Evolutionary conservation across 768 basidiomycete genomes (phyloP).

Genomic region (Hygrophoropsis aurantiaca): DNA sequence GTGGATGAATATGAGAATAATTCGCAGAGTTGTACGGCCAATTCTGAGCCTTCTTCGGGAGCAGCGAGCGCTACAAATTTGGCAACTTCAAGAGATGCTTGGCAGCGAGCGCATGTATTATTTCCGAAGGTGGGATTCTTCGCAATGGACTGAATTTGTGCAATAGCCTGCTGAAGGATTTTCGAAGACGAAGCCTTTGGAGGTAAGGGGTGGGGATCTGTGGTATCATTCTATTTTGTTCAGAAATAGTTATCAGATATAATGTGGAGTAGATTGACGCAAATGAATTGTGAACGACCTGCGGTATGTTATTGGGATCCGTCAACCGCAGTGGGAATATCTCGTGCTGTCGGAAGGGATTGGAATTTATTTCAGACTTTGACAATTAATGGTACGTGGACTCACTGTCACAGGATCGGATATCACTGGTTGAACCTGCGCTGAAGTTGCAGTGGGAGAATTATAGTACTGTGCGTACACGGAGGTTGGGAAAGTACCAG

Average conservation of each 20-base stretch:
- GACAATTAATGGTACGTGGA: not conserved
- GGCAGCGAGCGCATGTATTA: conserved; percentile 59
- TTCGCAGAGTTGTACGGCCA: conserved; percentile 62
- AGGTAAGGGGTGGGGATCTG: conserved; percentile 67
- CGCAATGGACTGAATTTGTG: conserved; percentile 57
- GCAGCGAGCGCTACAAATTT: conserved; percentile 68
- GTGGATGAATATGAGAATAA: conserved; percentile 50
- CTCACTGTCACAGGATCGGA: conserved; percentile 67
- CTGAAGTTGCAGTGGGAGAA: conserved; percentile 67
- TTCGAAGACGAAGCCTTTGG: conserved; percentile 45
- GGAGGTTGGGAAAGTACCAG: conserved; percentile 66
- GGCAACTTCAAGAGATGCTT: conserved; percentile 57
- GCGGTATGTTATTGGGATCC: conserved; percentile 57
- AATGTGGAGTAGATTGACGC: not conserved
- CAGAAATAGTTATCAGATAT: not conserved
- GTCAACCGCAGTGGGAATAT: conserved; percentile 64
- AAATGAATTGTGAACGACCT: conserved; percentile 24
- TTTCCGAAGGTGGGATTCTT: conserved; percentile 51
- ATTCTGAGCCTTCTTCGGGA: conserved; percentile 56
- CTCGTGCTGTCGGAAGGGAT: conserved; percentile 41
- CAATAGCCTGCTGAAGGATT: conserved; percentile 52
- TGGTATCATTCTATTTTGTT: conserved; percentile 45
- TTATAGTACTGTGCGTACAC: conserved; percentile 69
- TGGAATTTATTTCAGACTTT: not conserved
- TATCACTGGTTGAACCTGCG: conserved; percentile 75